phyloP scores from a whole-genome alignment of 441 rosid species.

The Euphorbia corollata region DNA sequence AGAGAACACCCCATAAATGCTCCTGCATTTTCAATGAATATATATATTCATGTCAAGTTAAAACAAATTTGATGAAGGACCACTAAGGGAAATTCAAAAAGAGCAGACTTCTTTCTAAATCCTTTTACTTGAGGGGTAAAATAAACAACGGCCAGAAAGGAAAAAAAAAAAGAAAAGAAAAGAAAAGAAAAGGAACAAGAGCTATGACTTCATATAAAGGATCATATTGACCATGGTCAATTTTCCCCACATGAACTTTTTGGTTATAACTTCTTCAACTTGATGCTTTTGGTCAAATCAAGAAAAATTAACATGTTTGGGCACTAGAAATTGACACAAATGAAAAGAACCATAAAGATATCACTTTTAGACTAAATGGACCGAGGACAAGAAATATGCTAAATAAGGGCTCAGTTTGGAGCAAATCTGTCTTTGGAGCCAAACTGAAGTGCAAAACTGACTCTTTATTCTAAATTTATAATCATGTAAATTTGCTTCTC shows the following conservation, averaged over 20 bases:
- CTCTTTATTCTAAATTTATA: not conserved
- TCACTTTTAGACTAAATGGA: not conserved
- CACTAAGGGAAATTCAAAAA: not conserved
- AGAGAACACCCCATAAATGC: slow-evolving; percentile 92
- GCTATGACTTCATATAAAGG: not conserved
- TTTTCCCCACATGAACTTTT: not conserved
- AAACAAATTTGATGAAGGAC: not conserved
- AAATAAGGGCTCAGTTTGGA: not conserved
- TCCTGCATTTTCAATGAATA: slow-evolving; percentile 37
- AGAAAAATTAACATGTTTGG: not conserved
- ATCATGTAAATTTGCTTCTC: not conserved
- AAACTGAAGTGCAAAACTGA: not conserved
- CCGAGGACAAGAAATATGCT: not conserved
- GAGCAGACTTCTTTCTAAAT: not conserved
- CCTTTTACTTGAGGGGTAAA: not conserved
- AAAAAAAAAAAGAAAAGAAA: not conserved
- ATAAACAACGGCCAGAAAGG: not conserved
- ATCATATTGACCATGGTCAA: not conserved
- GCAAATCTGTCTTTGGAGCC: not conserved
- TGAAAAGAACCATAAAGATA: not conserved
- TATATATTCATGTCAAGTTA: not conserved
- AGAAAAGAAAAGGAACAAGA: not conserved
- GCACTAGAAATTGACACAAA: not conserved
- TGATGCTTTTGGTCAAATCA: not conserved
- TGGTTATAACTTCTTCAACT: not conserved